These are phyloP conservation scores for Pseudofabraea citricarpa DNA, from an alignment of 2,329 filamentous ascomycete species.

Conservation along the genomic window DNA sequence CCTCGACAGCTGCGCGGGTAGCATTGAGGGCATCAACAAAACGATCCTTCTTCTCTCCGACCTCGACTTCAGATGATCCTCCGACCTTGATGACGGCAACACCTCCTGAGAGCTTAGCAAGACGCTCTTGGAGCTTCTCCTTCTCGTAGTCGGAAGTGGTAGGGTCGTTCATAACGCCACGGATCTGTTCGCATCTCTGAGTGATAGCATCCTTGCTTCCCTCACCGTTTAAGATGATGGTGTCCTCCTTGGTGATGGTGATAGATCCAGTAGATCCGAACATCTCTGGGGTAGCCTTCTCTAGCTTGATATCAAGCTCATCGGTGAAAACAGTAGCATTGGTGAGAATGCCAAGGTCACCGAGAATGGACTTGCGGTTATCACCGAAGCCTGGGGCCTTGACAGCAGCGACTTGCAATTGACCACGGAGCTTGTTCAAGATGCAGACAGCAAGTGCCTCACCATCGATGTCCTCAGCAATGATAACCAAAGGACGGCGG, in stretches of 20 bases:
- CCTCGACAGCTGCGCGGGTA: constrained; percentile 95
- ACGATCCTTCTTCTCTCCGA: constrained; percentile 99
- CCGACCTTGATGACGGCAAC: constrained; percentile 99
- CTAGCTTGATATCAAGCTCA: constrained; percentile 97
- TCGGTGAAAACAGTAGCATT: constrained; percentile 97
- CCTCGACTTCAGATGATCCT: constrained; percentile 95
- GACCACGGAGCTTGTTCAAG: constrained; percentile 98
- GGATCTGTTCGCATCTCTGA: constrained; percentile 98
- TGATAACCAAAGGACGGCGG: constrained; percentile 94
- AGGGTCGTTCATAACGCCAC: constrained; percentile 90
- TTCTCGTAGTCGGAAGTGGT: constrained; percentile 98
- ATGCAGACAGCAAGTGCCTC: constrained; percentile 99
- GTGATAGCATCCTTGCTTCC: constrained; percentile 90
- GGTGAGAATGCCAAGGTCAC: constrained; percentile 91
- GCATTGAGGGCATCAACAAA: constrained; percentile 98
- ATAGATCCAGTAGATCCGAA: constrained; percentile 96
- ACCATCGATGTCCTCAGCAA: constrained; percentile 98
- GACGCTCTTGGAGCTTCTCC: constrained; percentile 99
- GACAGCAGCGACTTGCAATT: constrained; percentile 96
- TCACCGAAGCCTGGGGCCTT: constrained; percentile 99
- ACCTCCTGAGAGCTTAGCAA: constrained; percentile 97
- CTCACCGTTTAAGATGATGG: constrained; percentile 95
- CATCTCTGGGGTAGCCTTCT: constrained; percentile 95
- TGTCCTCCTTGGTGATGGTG: constrained; percentile 99
- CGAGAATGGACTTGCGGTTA: constrained; percentile 99